Evolutionary conservation across 1,139 yeast species (phyloP).

Genomic region (Lizanozyma gosingica): DNA sequence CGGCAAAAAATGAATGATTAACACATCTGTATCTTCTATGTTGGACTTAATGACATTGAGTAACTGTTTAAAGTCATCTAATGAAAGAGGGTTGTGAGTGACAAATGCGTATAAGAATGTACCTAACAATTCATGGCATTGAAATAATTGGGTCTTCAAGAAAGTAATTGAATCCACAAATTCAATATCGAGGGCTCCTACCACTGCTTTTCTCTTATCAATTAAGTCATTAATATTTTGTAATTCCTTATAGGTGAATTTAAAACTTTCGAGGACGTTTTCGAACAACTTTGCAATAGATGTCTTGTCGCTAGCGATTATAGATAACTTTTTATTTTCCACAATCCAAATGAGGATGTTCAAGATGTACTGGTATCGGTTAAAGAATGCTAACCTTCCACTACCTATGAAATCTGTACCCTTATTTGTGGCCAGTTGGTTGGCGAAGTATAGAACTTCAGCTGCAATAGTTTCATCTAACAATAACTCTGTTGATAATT

Average conservation of each 20-base stretch:
- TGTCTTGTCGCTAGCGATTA: slow-evolving; percentile 10
- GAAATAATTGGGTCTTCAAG: slow-evolving; percentile 53
- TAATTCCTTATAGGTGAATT: slow-evolving; percentile 46
- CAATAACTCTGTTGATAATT: slow-evolving; percentile 38
- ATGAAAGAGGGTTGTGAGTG: slow-evolving; percentile 24
- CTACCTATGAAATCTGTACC: slow-evolving; percentile 55
- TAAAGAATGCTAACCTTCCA: slow-evolving; percentile 63
- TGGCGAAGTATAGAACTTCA: slow-evolving; percentile 31
- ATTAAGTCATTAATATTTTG: slow-evolving; percentile 51
- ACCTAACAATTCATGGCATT: slow-evolving; percentile 66
- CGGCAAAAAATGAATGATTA: slow-evolving; percentile 60
- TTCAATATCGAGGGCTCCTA: slow-evolving; percentile 29
- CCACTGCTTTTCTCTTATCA: slow-evolving; percentile 50
- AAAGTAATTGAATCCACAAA: slow-evolving; percentile 49
- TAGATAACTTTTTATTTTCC: slow-evolving; percentile 20
- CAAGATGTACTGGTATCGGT: slow-evolving; percentile 61
- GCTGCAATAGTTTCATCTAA: slow-evolving; percentile 30
- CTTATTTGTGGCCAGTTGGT: slow-evolving; percentile 29
- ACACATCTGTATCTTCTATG: slow-evolving; percentile 50
- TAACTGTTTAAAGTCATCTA: slow-evolving; percentile 26
- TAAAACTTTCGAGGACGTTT: slow-evolving; percentile 45
- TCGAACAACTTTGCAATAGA: slow-evolving; percentile 19
- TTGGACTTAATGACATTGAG: slow-evolving; percentile 28
- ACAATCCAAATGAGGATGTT: slow-evolving; percentile 58
- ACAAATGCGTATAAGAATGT: slow-evolving; percentile 49